These are phyloP conservation scores for Rutstroemia sp. DNA, from an alignment of 2,329 filamentous ascomycete species.

Conservation along the genomic window DNA sequence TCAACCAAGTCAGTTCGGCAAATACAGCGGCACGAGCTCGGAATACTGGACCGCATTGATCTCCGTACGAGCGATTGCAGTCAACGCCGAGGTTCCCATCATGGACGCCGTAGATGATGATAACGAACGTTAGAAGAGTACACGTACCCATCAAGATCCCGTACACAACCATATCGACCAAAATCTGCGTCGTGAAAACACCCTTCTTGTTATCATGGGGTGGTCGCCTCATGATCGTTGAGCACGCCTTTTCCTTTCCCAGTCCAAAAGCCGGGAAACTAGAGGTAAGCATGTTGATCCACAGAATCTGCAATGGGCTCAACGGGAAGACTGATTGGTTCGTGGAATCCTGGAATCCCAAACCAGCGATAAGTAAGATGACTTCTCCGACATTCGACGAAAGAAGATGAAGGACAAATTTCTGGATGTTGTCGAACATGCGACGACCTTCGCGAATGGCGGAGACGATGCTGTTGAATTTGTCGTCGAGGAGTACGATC, in stretches of 20 bases:
- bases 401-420: slow-evolving; percentile 49
- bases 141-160: slow-evolving; percentile 70
- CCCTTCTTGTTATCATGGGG: slow-evolving; percentile 62
- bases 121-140: slow-evolving; percentile 53
- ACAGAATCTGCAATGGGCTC: slow-evolving; percentile 51
- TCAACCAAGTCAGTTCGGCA: slow-evolving; percentile 68
- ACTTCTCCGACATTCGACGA: slow-evolving; percentile 51
- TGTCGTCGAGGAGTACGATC: slow-evolving; percentile 47
- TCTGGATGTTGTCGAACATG: slow-evolving; percentile 48
- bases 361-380: slow-evolving; percentile 47
- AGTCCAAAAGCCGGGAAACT: slow-evolving; percentile 79
- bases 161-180: slow-evolving; percentile 74
- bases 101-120: slow-evolving; percentile 58
- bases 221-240: slow-evolving; percentile 72
- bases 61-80: slow-evolving; percentile 53
- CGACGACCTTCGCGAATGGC: slow-evolving; percentile 45
- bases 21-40: slow-evolving; percentile 67
- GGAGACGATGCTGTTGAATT: slow-evolving; percentile 45
- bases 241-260: slow-evolving; percentile 67
- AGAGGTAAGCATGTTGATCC: slow-evolving; percentile 58
- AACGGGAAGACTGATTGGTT: slow-evolving; percentile 50
- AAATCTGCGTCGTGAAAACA: slow-evolving; percentile 73
- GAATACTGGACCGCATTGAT: slow-evolving; percentile 55
- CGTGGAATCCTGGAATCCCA: slow-evolving; percentile 47
- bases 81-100: slow-evolving; percentile 44